Evolutionary conservation across 2,329 filamentous ascomycete genomes (phyloP), one percentile per base, ranked within the genome.

Genomic region (Cladophialophora chaetospira): DNA sequence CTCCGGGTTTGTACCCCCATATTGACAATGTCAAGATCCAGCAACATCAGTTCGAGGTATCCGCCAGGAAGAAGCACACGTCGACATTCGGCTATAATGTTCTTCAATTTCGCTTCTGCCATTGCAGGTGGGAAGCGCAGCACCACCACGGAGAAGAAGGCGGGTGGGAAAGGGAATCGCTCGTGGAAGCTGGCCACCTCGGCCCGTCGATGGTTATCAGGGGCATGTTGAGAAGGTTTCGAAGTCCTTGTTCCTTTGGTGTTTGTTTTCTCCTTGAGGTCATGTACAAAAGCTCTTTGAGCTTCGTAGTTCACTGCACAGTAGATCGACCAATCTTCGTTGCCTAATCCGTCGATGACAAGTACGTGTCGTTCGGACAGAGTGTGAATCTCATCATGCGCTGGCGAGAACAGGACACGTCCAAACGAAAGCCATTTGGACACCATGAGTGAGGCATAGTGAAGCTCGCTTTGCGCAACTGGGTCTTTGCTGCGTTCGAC

Each of bases 241-340:
- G 60, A 19, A 11, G 31, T 42, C 36, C 53, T 54, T 21, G 36
- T 33, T 5, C 43, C 43, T 36, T 53, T 57, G 4, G 70, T 65
- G 3, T 70, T 69, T 11, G 68, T 64, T 3, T 69, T 70, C 17
- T 71, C 70, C 26, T 63, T 64, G 29, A 79, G 65, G 50, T 72
- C 76, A 63, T 79, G 77, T 3, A 79, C 70, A 19, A 72, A 71
- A 0, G 75, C 75, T 54, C 71, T 70, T 36, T 60, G 55, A 11
- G 50, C 42, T 4, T 75, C 73, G 52, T 79, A 79, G 1, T 76
- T 77, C 46, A 79, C 67, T 11, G 77, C 75, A 63, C 77, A 79
- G 62, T 79, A 79, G 62, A 77, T 79, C 6, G 77, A 79, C 77
- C 77, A 79, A 56, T 79, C 77, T 52, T 78, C 76, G 51, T 78